Percentiles rank a stretch among this genome's conserved stretches.
Conservation (phyloP, 1,284 basidiomycete genomes). For the Apiotrichum siamense region DNA sequence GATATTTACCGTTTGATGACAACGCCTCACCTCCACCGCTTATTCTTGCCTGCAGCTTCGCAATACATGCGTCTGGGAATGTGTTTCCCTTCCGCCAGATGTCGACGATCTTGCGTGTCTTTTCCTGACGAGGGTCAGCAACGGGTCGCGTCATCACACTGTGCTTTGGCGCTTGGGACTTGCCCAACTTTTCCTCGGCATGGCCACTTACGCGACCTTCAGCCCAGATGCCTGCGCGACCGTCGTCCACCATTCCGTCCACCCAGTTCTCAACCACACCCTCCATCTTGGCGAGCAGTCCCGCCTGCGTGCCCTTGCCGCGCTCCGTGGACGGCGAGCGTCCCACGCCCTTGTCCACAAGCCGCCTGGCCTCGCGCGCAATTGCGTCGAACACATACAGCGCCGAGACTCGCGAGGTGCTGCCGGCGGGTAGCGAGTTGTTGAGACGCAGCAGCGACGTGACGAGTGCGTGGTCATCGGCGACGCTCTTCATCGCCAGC, state of each 20-base stretch:
- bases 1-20: conserved; percentile 17
- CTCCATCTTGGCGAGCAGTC: conserved; percentile 78
- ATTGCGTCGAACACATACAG: conserved; percentile 87
- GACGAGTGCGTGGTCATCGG: conserved; percentile 77
- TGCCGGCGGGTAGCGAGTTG: conserved; percentile 58
- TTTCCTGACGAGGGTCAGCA: conserved; percentile 61
- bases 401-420: conserved; percentile 64
- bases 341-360: conserved; percentile 60
- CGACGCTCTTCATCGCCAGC: conserved; percentile 64
- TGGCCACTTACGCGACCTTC: conserved; percentile 84
- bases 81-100: conserved; percentile 86
- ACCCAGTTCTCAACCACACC: conserved; percentile 76
- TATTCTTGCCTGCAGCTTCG: conserved; percentile 17
- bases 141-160: no score
- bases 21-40: not conserved
- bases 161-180: not conserved
- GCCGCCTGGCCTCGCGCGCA: conserved; percentile 67
- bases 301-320: conserved; percentile 59
- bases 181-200: no score
- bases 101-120: conserved; percentile 86
- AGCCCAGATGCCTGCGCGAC: conserved; percentile 52
- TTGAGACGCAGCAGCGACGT: conserved; percentile 78
- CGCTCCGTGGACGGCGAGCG: conserved; percentile 55
- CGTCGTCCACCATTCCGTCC: conserved; percentile 61
- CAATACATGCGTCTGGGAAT: conserved; percentile 58